A percentile compares a stretch with the other conserved stretches of the same genome.
phyloP scores from a whole-genome alignment of 2,329 filamentous ascomycete genomes.

The Xylariaceae sp. region DNA sequence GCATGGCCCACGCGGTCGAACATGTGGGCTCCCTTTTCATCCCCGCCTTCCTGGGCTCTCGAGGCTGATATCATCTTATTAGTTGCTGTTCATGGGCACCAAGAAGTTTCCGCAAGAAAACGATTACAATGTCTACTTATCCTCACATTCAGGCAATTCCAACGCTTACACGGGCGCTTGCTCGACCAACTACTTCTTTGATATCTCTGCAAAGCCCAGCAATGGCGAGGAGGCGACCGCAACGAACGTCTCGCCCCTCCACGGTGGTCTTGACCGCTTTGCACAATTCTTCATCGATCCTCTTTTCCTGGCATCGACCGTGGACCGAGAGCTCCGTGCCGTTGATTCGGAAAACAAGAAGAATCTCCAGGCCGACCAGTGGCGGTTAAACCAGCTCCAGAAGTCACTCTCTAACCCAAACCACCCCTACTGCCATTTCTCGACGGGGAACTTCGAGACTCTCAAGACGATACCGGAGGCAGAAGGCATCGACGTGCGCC shows the following conservation, averaged over 20 bases:
- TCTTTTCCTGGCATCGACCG: constrained; percentile 73
- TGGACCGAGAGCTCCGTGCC: constrained; percentile 80
- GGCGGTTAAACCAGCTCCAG: constrained; percentile 80
- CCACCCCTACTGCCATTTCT: constrained; percentile 87
- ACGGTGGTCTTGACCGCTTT: constrained; percentile 82
- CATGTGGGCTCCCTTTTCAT: constrained; percentile 52
- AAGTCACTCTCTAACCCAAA: constrained; percentile 82
- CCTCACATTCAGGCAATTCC: constrained; percentile 80
- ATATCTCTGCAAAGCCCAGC: constrained; percentile 74
- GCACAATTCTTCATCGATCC: constrained; percentile 90
- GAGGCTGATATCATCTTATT: constrained; percentile 2
- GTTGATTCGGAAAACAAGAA: constrained; percentile 98
- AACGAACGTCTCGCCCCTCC: constrained; percentile 53
- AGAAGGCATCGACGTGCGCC: constrained; percentile 73
- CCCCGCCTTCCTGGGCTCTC: neutral
- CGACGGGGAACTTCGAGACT: constrained; percentile 80
- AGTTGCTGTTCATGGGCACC: constrained; percentile 94
- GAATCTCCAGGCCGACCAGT: constrained; percentile 84
- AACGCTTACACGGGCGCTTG: constrained; percentile 93
- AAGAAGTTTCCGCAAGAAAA: constrained; percentile 97
- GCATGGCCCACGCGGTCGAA: constrained; percentile 93
- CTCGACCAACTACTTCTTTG: constrained; percentile 97
- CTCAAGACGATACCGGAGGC: constrained; percentile 76
- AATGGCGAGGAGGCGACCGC: constrained; percentile 50
- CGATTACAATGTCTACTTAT: constrained; percentile 89